phyloP scores from a whole-genome alignment of 139 green algal genomes.

The Micractinium conductrix region DNA sequence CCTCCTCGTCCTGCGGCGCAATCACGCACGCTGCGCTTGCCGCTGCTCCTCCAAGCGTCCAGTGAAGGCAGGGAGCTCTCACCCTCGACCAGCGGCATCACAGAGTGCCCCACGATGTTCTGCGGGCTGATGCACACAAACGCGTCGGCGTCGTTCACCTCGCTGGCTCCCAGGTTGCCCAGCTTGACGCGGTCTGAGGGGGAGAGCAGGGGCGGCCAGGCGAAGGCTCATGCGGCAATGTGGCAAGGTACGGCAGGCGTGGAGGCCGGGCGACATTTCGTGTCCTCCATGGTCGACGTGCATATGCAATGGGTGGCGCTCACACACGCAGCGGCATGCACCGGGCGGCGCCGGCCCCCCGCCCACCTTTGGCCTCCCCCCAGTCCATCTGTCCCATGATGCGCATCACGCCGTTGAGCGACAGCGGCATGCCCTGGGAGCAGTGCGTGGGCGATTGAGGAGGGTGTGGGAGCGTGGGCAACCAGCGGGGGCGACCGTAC shows the following conservation, averaged over 20 bases:
- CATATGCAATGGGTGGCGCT: too few relatives aligned
- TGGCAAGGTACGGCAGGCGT: background rate
- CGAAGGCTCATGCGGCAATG: background rate
- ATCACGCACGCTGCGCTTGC: too few relatives aligned
- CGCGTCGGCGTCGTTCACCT: conserved; percentile 48
- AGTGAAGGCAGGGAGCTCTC: too few relatives aligned
- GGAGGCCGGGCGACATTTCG: too few relatives aligned
- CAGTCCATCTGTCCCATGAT: conserved; percentile 91
- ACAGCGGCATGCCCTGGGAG: conserved; percentile 72
- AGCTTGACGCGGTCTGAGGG: conserved; percentile 9
- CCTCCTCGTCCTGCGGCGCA: too few relatives aligned
- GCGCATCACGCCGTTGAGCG: conserved; percentile 66
- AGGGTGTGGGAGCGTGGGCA: too few relatives aligned
- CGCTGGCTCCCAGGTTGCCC: conserved; percentile 1
- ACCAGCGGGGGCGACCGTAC: too few relatives aligned
- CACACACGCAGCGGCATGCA: too few relatives aligned
- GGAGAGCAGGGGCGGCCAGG: background rate
- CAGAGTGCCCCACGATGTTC: conserved; percentile 77
- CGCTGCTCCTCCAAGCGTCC: too few relatives aligned
- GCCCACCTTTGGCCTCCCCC: conserved; percentile 44
- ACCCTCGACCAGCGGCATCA: conserved; percentile 56
- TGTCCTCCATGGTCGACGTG: too few relatives aligned
- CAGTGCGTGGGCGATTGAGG: too few relatives aligned
- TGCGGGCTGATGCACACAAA: conserved; percentile 67
- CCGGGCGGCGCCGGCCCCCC: background rate